These are phyloP conservation scores for Camellia lanceoleosa DNA, from an alignment of 148 eudicot species.

Conservation along the genomic window DNA sequence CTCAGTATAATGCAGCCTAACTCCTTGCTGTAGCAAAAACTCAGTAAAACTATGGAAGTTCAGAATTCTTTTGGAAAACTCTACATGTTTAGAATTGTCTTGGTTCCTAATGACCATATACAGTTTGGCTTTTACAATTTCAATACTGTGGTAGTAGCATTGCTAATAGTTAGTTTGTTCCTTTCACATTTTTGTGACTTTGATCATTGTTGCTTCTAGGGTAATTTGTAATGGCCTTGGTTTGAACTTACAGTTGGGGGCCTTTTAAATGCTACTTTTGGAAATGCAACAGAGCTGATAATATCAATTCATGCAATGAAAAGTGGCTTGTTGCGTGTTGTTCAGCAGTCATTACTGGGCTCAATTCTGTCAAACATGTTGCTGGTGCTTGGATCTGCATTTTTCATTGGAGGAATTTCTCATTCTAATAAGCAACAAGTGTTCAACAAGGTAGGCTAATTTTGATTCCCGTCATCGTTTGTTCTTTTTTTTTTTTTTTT, in stretches of 20 bases:
- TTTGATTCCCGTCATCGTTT: neutral
- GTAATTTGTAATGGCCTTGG: neutral
- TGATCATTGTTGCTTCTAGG: neutral
- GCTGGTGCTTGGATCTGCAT: conserved; percentile 44
- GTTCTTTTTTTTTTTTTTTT: neutral
- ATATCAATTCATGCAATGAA: conserved; percentile 40
- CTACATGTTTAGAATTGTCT: neutral
- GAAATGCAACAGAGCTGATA: conserved; percentile 47
- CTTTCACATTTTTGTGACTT: neutral
- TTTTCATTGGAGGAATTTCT: conserved; percentile 41
- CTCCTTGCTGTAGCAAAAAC: no score
- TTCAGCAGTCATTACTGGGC: conserved; percentile 43
- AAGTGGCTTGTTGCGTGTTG: conserved; percentile 34
- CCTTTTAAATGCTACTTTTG: conserved; percentile 47
- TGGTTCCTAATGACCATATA: neutral
- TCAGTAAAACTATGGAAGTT: no score
- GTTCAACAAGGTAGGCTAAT: conserved; percentile 33
- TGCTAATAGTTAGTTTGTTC: neutral
- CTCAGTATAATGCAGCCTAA: no score
- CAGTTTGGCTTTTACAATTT: neutral
- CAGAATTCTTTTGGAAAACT: no score
- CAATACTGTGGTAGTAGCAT: neutral
- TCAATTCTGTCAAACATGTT: conserved; percentile 45
- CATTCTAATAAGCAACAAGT: conserved; percentile 34
- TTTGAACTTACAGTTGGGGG: conserved; percentile 39